phyloP scores from a whole-genome alignment of 2,329 filamentous ascomycete species.

The Phaeosphaeriaceae sp. region DNA sequence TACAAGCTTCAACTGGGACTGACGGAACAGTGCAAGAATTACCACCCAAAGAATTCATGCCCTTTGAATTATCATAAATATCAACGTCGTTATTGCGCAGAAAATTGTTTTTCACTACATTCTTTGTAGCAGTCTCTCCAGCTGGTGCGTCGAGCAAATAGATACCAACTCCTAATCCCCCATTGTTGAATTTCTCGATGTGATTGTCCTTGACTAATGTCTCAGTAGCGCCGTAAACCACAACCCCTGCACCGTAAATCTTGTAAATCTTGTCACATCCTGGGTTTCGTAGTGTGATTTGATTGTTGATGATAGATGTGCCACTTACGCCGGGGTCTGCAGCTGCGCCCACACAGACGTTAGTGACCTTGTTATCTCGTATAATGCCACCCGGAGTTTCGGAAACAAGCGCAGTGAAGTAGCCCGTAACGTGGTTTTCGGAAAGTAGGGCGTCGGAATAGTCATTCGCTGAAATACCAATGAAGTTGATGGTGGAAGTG shows the following conservation, averaged over 20 bases:
- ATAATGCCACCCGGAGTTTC: conserved; percentile 39
- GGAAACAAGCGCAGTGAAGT: conserved; percentile 6
- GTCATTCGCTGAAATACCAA: conserved; percentile 45
- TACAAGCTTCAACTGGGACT: too few species aligned
- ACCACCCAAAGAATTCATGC: background rate
- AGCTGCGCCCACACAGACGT: conserved; percentile 41
- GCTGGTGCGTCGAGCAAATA: background rate
- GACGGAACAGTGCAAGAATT: too few species aligned
- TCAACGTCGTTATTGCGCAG: conserved; percentile 2
- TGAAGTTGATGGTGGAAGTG: conserved; percentile 34
- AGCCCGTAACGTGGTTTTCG: conserved; percentile 1
- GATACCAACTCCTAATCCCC: conserved; percentile 1
- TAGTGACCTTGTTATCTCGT: conserved; percentile 40
- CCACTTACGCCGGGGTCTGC: conserved; percentile 43
- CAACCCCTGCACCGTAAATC: background rate
- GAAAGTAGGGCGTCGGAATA: background rate
- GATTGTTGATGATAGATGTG: conserved; percentile 40
- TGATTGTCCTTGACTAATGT: conserved; percentile 2
- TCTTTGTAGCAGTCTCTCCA: conserved; percentile 1
- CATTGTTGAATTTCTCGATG: conserved; percentile 4
- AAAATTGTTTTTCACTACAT: conserved; percentile 1
- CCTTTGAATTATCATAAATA: conserved; percentile 4
- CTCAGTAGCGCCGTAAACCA: background rate
- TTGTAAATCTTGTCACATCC: conserved; percentile 3
- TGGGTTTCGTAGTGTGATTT: conserved; percentile 25